phyloP scores from a whole-genome alignment of 768 basidiomycete genomes.

The Boletus edulis region DNA sequence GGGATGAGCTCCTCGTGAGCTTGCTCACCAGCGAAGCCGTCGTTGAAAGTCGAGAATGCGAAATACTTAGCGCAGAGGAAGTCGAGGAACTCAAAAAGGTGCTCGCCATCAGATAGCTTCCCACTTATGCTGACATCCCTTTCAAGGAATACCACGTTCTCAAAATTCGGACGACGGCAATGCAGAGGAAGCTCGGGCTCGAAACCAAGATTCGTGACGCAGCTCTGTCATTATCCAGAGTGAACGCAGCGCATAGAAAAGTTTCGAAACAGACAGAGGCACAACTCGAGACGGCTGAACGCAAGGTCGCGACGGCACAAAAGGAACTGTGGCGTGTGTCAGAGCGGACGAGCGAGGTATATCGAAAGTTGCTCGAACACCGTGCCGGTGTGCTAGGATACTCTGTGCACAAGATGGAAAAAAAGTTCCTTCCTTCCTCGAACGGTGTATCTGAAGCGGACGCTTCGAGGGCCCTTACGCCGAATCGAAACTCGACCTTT shows the following conservation, averaged over 20 bases:
- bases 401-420: slow-evolving; percentile 67
- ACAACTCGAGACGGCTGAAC: slow-evolving; percentile 71
- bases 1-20: slow-evolving; percentile 86
- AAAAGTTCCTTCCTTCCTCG: slow-evolving; percentile 36
- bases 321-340: slow-evolving; percentile 69
- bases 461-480: slow-evolving; percentile 51
- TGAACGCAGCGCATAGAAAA: slow-evolving; percentile 56
- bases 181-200: slow-evolving; percentile 70
- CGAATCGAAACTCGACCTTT: slow-evolving; percentile 47
- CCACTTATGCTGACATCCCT: not conserved
- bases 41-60: slow-evolving; percentile 83
- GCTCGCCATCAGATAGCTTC: slow-evolving; percentile 25
- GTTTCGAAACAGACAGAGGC: slow-evolving; percentile 64
- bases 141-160: slow-evolving; percentile 73
- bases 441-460: slow-evolving; percentile 37
- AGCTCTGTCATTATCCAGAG: slow-evolving; percentile 67
- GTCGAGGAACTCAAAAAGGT: slow-evolving; percentile 73
- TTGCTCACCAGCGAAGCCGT: slow-evolving; percentile 91
- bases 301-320: slow-evolving; percentile 68
- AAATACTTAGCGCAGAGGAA: slow-evolving; percentile 72
- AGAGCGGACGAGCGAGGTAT: slow-evolving; percentile 60
- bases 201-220: slow-evolving; percentile 91
- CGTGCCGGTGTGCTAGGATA: slow-evolving; percentile 78
- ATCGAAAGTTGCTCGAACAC: slow-evolving; percentile 71
- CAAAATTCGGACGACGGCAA: slow-evolving; percentile 59